Conservation (phyloP, 768 basidiomycete species). For the Roridomyces roridus region DNA sequence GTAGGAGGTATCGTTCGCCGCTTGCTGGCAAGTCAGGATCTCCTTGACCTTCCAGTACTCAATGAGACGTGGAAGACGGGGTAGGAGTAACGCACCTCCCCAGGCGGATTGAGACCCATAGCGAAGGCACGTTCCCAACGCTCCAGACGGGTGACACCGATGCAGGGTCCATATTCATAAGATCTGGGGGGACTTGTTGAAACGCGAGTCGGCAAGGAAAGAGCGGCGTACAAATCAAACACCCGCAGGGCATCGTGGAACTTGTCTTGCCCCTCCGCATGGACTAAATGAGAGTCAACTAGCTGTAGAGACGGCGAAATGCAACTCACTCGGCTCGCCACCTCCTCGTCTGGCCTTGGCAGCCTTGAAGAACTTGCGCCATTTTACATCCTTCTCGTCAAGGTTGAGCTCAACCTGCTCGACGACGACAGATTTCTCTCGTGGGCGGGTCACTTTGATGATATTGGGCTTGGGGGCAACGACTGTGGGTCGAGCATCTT, state of each 20-base stretch:
- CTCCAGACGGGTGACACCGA: constrained; percentile 80
- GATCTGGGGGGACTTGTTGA: constrained; percentile 47
- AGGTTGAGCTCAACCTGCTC: constrained; percentile 47
- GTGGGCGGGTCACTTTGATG: constrained; percentile 2
- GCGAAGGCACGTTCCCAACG: constrained; percentile 86
- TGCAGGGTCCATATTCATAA: constrained; percentile 82
- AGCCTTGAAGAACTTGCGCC: constrained; percentile 54
- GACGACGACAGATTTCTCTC: constrained; percentile 20
- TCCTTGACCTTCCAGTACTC: constrained; percentile 64
- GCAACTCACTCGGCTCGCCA: constrained; percentile 62
- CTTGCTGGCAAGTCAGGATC: constrained; percentile 77
- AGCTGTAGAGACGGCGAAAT: not conserved
- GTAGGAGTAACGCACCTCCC: constrained; percentile 58
- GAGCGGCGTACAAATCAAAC: constrained; percentile 67
- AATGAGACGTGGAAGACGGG: not conserved
- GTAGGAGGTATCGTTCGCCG: constrained; percentile 56
- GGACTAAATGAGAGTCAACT: constrained; percentile 52
- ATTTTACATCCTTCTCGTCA: constrained; percentile 56
- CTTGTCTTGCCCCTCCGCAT: constrained; percentile 63
- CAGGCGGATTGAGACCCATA: constrained; percentile 81
- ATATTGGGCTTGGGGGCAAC: constrained; percentile 5
- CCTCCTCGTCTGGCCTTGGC: constrained; percentile 61
- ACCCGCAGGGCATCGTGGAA: constrained; percentile 76
- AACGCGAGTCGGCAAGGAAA: not conserved
- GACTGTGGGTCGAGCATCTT: constrained; percentile 2